Percentiles rank a stretch among this genome's conserved stretches.
Evolutionary conservation across 2,329 filamentous ascomycete genomes (phyloP).

Genomic region (Diplodia corticola): DNA sequence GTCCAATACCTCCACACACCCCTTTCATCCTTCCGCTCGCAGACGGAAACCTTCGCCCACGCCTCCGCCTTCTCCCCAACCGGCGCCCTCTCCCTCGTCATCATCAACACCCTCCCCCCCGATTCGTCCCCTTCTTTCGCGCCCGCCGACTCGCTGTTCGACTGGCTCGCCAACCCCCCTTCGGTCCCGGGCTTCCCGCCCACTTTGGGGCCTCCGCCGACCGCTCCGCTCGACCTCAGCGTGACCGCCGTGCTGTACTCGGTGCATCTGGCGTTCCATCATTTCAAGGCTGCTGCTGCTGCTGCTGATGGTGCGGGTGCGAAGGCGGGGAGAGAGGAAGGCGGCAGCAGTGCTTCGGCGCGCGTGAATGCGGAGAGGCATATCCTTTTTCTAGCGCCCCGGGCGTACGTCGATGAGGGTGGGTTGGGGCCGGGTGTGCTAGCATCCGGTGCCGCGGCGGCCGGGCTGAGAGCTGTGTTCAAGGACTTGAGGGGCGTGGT

Average conservation of each 20-base stretch:
- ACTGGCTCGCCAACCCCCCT: constrained; percentile 22
- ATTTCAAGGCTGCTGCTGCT: constrained; percentile 27
- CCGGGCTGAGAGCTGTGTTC: constrained; percentile 26
- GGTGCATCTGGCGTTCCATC: constrained; percentile 36
- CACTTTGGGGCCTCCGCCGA: constrained; percentile 32
- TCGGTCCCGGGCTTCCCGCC: constrained; percentile 1
- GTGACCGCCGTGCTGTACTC: constrained; percentile 32
- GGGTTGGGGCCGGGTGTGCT: background rate
- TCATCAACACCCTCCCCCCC: constrained; percentile 35
- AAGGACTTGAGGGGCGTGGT: constrained; percentile 13
- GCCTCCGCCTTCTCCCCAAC: constrained; percentile 29
- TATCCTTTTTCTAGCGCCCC: background rate
- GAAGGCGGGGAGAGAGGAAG: background rate
- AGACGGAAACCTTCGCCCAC: constrained; percentile 34
- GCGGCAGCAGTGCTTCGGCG: background rate
- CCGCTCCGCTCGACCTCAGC: constrained; percentile 30
- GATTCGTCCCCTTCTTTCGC: background rate
- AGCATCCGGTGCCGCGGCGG: constrained; percentile 28
- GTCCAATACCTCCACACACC: constrained; percentile 34
- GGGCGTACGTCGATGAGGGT: constrained; percentile 21
- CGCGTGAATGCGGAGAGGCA: constrained; percentile 23
- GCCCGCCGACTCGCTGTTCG: constrained; percentile 13
- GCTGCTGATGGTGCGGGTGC: background rate
- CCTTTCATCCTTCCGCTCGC: constrained; percentile 32
- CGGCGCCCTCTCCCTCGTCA: constrained; percentile 33